Conservation (phyloP, 352 stramenopile genomes). For the Pythium graminicola region DNA sequence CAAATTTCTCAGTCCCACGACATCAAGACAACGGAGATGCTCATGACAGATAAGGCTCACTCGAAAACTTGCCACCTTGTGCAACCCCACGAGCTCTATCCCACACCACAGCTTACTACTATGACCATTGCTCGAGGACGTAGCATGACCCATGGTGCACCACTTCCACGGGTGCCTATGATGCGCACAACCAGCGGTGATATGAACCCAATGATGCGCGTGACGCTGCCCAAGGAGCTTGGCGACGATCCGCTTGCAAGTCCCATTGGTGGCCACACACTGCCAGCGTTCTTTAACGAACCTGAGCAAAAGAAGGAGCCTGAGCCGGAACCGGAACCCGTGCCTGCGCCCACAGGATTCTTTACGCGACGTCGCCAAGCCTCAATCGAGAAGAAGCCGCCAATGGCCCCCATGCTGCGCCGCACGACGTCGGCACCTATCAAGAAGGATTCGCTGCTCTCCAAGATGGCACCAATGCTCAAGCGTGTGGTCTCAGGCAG, state of each 20-base stretch:
- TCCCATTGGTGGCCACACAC: conserved; percentile 7
- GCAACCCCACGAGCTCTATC: too few relatives aligned
- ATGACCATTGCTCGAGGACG: conserved; percentile 20
- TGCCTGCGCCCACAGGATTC: conserved; percentile 1
- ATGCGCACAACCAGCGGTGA: conserved; percentile 13
- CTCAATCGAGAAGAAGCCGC: conserved; percentile 28
- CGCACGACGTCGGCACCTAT: conserved; percentile 22
- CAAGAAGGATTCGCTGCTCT: conserved; percentile 47
- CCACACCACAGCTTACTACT: conserved; percentile 12
- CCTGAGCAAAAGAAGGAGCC: background rate
- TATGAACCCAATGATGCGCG: conserved; percentile 23
- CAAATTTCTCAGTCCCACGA: too few relatives aligned
- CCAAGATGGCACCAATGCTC: conserved; percentile 56
- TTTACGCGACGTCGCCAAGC: conserved; percentile 24
- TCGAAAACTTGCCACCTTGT: too few relatives aligned
- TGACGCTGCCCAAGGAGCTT: conserved; percentile 22
- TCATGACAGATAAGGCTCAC: background rate
- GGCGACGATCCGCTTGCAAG: conserved; percentile 24
- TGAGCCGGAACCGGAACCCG: background rate
- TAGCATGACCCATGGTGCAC: background rate
- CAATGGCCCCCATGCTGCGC: conserved; percentile 18
- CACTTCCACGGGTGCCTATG: conserved; percentile 1
- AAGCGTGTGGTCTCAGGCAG: conserved; percentile 32
- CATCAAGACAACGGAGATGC: too few relatives aligned
- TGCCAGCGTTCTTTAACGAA: conserved; percentile 6